A percentile compares a stretch with the other conserved stretches of the same genome.
Conservation (phyloP, 2,329 filamentous ascomycete species). For the Cadophora luteo-olivacea region DNA sequence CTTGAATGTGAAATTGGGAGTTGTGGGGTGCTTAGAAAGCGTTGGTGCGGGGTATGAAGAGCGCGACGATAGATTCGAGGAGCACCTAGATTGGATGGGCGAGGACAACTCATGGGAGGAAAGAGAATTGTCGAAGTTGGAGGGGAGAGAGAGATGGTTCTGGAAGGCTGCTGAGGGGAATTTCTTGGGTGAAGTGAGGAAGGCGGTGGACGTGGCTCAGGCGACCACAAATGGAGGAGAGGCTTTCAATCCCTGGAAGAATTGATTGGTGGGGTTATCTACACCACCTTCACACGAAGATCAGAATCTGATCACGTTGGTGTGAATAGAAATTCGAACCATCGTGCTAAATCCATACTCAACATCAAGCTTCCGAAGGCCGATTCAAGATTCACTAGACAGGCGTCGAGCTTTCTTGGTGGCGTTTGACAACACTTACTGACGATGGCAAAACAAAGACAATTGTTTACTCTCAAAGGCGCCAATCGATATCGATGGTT, state of each 20-base stretch:
- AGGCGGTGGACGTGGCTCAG: not conserved
- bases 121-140: not conserved
- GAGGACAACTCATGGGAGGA: not conserved
- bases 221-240: not conserved
- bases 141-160: not conserved
- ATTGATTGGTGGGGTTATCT: no score
- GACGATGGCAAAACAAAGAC: no score
- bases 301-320: not conserved
- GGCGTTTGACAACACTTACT: no score
- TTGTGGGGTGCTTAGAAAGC: not conserved
- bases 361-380: no score
- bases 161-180: not conserved
- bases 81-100: not conserved
- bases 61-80: not conserved
- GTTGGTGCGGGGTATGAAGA: not conserved
- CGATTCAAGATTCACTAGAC: no score
- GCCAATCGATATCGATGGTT: no score
- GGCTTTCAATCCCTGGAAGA: not conserved
- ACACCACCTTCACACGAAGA: no score
- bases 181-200: not conserved
- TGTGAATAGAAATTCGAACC: no score
- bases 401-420: no score
- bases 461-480: no score
- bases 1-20: conserved; percentile 4
- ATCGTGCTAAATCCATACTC: no score